phyloP scores from a whole-genome alignment of 345 rosid genomes.

The Euclidium syriacum region DNA sequence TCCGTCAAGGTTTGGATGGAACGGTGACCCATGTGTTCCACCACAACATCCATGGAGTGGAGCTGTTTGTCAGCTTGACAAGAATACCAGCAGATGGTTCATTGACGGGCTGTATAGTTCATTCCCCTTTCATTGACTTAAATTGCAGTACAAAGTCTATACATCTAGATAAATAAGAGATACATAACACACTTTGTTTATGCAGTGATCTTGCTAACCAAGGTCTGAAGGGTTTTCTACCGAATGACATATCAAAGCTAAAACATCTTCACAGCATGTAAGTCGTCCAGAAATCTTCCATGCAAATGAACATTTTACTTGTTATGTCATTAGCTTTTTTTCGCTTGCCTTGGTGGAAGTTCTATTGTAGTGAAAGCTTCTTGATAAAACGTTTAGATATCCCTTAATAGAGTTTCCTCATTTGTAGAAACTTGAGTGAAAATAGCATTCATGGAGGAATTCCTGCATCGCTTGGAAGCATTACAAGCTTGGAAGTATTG shows the following conservation, averaged over 20 bases:
- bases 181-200: neutral
- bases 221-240: conserved; percentile 81
- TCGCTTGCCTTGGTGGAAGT: neutral
- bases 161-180: neutral
- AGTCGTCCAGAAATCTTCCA: conserved; percentile 19
- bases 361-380: neutral
- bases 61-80: conserved; percentile 74
- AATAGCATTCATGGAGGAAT: conserved; percentile 73
- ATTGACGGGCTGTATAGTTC: conserved; percentile 89
- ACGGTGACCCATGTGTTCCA: conserved; percentile 99
- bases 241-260: conserved; percentile 62
- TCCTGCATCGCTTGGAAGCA: conserved; percentile 67
- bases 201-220: conserved; percentile 84
- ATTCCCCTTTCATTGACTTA: neutral
- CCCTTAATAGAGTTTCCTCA: neutral
- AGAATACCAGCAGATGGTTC: conserved; percentile 68
- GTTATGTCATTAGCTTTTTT: neutral
- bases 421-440: conserved; percentile 74
- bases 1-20: conserved; percentile 96
- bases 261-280: conserved; percentile 83
- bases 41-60: conserved; percentile 99
- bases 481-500: conserved; percentile 63
- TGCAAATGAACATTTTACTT: neutral
- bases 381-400: neutral
- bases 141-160: neutral